Conservation (phyloP, 2,329 filamentous ascomycete species). For the Orbilia quercus region DNA sequence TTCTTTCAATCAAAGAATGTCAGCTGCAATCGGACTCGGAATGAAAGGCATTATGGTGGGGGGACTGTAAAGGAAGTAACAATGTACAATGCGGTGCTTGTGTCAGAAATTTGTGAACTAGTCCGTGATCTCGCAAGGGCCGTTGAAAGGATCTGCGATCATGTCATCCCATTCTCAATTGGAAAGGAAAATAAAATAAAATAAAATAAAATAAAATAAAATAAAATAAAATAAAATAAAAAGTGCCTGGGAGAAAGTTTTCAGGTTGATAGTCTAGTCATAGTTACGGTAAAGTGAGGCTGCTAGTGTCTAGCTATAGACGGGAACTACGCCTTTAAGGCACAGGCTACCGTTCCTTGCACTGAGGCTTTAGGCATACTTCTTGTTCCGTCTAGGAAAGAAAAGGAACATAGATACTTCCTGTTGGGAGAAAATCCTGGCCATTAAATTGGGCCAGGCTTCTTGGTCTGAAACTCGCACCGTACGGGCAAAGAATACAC, state of each 20-base stretch:
- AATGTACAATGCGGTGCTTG: constrained; percentile 54
- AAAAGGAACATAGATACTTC: constrained; percentile 20
- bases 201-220: too few relatives aligned
- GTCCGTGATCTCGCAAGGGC: constrained; percentile 21
- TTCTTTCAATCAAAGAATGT: constrained; percentile 43
- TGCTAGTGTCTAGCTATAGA: constrained; percentile 14
- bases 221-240: constrained; percentile 24
- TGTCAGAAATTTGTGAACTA: constrained; percentile 34
- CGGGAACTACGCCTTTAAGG: constrained; percentile 32
- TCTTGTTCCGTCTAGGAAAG: constrained; percentile 20
- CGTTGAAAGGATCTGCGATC: constrained; percentile 51
- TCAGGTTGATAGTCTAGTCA: not conserved
- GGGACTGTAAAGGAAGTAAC: constrained; percentile 50
- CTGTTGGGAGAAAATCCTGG: constrained; percentile 6
- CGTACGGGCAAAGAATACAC: constrained; percentile 13
- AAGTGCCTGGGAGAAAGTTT: constrained; percentile 18
- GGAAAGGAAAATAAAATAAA: constrained; percentile 31
- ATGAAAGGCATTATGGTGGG: constrained; percentile 38
- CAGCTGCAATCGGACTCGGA: constrained; percentile 34
- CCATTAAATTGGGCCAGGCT: not conserved
- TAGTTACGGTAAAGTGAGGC: not conserved
- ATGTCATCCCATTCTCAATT: constrained; percentile 43
- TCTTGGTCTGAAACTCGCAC: constrained; percentile 24
- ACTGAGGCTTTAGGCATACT: constrained; percentile 22
- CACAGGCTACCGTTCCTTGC: constrained; percentile 22